phyloP scores from a whole-genome alignment of 176 grass and related monocot genomes.

The Eleusine coracana region DNA sequence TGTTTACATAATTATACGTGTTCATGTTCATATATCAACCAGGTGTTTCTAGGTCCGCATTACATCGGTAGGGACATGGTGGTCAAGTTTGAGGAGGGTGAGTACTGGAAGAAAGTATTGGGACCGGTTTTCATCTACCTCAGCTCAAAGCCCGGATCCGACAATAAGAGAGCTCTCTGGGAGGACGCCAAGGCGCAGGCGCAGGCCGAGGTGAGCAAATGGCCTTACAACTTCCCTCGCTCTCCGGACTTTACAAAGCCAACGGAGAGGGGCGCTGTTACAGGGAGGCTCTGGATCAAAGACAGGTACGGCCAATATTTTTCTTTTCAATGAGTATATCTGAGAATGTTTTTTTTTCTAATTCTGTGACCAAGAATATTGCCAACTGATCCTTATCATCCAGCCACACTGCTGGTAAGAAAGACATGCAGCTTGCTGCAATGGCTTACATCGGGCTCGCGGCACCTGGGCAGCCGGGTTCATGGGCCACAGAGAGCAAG shows the following conservation, averaged over 20 bases:
- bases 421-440: conserved; percentile 14
- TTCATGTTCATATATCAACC: not conserved
- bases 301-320: conserved; percentile 14
- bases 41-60: conserved; percentile 74
- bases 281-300: conserved; percentile 41
- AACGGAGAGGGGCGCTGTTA: conserved; percentile 43
- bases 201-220: conserved; percentile 49
- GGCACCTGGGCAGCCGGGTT: conserved; percentile 53
- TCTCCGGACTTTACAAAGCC: conserved; percentile 63
- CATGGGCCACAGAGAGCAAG: conserved; percentile 67
- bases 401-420: not conserved
- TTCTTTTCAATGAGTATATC: not conserved
- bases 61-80: conserved; percentile 63
- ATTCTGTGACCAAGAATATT: not conserved
- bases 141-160: conserved; percentile 43
- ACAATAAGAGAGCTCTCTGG: conserved; percentile 43
- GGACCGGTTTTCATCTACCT: conserved; percentile 86
- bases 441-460: conserved; percentile 58
- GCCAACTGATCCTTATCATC: not conserved
- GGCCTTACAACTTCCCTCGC: conserved; percentile 74
- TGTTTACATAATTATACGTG: not conserved
- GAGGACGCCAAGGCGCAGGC: conserved; percentile 71
- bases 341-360: not conserved
- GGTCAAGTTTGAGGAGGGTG: conserved; percentile 40
- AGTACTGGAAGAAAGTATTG: conserved; percentile 78